Conservation (phyloP, 2,329 filamentous ascomycete species). For the Claviceps monticola region DNA sequence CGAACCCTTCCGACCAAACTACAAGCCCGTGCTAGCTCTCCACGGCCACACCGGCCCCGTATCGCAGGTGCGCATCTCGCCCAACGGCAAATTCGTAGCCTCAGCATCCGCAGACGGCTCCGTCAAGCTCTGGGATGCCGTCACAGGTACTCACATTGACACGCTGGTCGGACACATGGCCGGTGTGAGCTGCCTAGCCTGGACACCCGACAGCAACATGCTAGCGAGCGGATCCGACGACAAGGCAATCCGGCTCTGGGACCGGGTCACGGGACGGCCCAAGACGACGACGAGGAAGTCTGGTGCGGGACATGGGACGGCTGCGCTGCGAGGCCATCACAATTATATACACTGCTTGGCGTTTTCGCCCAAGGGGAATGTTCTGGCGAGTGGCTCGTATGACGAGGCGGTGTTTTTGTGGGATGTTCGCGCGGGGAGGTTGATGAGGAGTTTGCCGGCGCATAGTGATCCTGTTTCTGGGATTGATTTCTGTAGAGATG, state of each 20-base stretch:
- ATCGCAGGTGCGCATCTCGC: constrained; percentile 79
- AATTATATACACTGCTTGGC: constrained; percentile 92
- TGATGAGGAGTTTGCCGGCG: constrained; percentile 84
- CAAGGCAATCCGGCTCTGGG: constrained; percentile 91
- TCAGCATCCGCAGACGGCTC: constrained; percentile 82
- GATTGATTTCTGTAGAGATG: constrained; percentile 85
- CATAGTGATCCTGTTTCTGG: constrained; percentile 91
- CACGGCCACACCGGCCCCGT: constrained; percentile 68
- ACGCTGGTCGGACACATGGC: constrained; percentile 89
- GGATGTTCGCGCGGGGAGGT: constrained; percentile 77
- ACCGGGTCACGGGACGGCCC: constrained; percentile 48
- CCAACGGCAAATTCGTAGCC: constrained; percentile 79
- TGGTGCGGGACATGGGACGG: constrained; percentile 26
- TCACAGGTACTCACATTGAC: constrained; percentile 65
- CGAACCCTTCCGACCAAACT: constrained; percentile 48
- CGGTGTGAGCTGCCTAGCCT: constrained; percentile 84
- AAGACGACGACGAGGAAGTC: constrained; percentile 30
- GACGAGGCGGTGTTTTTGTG: constrained; percentile 95
- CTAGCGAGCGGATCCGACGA: constrained; percentile 90
- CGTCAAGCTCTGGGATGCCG: constrained; percentile 79
- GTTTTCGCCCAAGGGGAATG: constrained; percentile 97
- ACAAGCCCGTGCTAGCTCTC: constrained; percentile 55
- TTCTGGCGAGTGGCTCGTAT: constrained; percentile 87
- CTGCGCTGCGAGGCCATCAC: constrained; percentile 69
- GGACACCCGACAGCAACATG: constrained; percentile 78